Evolutionary conservation across 441 rosid species (phyloP), one percentile per base, ranked within the genome.

Genomic region (Kokia cookei): DNA sequence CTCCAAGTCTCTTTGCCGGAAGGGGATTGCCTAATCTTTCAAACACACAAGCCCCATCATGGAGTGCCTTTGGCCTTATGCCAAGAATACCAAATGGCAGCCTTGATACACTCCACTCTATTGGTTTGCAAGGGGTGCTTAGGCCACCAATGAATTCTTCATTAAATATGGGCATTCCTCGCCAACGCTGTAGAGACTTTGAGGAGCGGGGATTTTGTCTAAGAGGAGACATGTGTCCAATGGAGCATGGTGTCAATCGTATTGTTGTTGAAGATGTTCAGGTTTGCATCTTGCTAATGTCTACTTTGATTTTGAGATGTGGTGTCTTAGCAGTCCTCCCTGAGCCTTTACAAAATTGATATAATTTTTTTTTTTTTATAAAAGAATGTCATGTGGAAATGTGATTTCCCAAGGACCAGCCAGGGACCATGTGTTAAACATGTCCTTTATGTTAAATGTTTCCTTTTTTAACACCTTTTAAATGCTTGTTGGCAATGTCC

Each of bases 181-280:
- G 86, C 50, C 95, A 90, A 69, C 78, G 97, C 60, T 96, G 99
- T 81, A 91, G 98, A 79, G 99, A 94, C 80, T 96, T 96, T 87
- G 99, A 96, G 85, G 98, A 96, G 82, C 98, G 95, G 70, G 99
- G 99, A 64, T 96, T 91, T 88, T 96, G 99, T 86, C 84, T 96
- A 61, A 89, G 98, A 86, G 99, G 99, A 63, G 99, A 94, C 82
- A 94, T 96, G 93, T 96, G 99, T 82, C 98, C 97, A 4, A 93
- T 96, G 99, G 99, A 96, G 91, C 99, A 96, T 88, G 99, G 99
- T 74, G 86, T 96, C 69, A 94, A 96, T 85, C 97, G 94, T 54
- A 96, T 96, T 79, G 98, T 96, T 75, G 89, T 96, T 76, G 98
- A 96, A 66, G 99, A 96, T 84, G 99, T 96, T 73, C 98, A 94